Evolutionary conservation across 345 rosid species (phyloP).

Genomic region (Rubroshorea leprosula): DNA sequence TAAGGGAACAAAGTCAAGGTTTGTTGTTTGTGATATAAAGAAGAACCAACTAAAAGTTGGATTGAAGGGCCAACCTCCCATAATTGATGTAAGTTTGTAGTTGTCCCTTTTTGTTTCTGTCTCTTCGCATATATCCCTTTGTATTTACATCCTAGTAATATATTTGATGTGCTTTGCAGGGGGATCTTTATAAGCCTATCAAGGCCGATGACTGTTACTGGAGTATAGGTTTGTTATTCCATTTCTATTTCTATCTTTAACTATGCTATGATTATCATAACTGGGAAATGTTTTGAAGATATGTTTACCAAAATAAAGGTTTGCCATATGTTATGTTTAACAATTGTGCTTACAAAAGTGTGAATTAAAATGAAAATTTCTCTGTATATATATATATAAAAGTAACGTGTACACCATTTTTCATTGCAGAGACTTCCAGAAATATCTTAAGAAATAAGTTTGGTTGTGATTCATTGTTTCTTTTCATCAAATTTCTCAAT

Average conservation of each 20-base stretch:
- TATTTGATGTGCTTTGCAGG: slow-evolving; percentile 38
- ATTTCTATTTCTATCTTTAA: neutral
- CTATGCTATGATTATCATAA: neutral
- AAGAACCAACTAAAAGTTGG: slow-evolving; percentile 82
- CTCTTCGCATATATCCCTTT: neutral
- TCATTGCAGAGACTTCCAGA: too few species aligned
- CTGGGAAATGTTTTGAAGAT: neutral
- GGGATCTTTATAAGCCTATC: slow-evolving; percentile 53
- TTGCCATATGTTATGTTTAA: too few species aligned
- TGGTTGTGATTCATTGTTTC: neutral
- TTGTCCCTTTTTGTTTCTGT: neutral
- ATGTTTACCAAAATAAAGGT: too few species aligned
- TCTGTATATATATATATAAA: too few species aligned
- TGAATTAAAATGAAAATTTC: too few species aligned
- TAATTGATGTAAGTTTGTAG: slow-evolving; percentile 62
- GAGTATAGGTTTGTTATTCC: slow-evolving; percentile 63
- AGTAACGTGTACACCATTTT: too few species aligned
- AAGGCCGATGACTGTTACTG: slow-evolving; percentile 89
- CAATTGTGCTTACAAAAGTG: too few species aligned
- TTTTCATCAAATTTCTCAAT: neutral
- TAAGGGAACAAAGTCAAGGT: slow-evolving; percentile 66
- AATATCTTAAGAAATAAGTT: neutral
- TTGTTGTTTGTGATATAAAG: slow-evolving; percentile 69
- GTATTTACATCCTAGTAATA: neutral
- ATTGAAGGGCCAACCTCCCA: slow-evolving; percentile 73